phyloP scores from a whole-genome alignment of 1,139 yeast genomes.

The Suzukiozyma palmioleophila region DNA sequence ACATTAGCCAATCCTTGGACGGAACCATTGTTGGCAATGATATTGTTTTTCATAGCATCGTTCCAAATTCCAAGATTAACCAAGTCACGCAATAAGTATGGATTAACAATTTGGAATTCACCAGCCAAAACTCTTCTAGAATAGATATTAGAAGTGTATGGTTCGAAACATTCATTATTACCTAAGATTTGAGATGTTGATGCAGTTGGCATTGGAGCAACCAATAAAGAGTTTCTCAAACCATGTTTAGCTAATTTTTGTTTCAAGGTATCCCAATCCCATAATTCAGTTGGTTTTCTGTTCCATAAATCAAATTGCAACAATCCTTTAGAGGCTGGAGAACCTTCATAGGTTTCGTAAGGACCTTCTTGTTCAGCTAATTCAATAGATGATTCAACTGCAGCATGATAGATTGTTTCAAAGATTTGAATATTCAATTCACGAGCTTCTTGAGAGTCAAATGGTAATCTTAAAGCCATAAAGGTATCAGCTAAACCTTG shows the following conservation, averaged over 20 bases:
- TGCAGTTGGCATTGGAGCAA: constrained; percentile 66
- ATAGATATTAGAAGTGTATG: constrained; percentile 56
- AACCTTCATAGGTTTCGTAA: constrained; percentile 48
- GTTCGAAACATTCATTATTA: constrained; percentile 60
- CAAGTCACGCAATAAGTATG: constrained; percentile 50
- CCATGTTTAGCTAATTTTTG: constrained; percentile 43
- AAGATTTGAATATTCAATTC: constrained; percentile 54
- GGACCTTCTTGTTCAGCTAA: constrained; percentile 46
- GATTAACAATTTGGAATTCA: constrained; percentile 59
- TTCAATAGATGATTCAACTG: constrained; percentile 53
- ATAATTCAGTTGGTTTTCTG: constrained; percentile 52
- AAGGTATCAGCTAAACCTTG: constrained; percentile 62
- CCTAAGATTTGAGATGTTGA: constrained; percentile 61
- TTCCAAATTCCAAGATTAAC: constrained; percentile 55
- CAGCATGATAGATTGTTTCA: constrained; percentile 59
- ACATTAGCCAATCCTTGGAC: constrained; percentile 47
- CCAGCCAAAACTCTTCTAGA: constrained; percentile 59
- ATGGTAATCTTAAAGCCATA: constrained; percentile 52
- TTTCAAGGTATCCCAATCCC: constrained; percentile 55
- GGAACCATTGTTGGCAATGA: constrained; percentile 52
- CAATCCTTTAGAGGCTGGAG: constrained; percentile 56
- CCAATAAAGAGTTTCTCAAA: constrained; percentile 53
- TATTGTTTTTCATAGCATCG: constrained; percentile 47
- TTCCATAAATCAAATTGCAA: constrained; percentile 58
- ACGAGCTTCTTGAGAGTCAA: constrained; percentile 54